Base-by-base conservation (phyloP, 441 rosid genomes). In the Populus hybrid region DNA sequence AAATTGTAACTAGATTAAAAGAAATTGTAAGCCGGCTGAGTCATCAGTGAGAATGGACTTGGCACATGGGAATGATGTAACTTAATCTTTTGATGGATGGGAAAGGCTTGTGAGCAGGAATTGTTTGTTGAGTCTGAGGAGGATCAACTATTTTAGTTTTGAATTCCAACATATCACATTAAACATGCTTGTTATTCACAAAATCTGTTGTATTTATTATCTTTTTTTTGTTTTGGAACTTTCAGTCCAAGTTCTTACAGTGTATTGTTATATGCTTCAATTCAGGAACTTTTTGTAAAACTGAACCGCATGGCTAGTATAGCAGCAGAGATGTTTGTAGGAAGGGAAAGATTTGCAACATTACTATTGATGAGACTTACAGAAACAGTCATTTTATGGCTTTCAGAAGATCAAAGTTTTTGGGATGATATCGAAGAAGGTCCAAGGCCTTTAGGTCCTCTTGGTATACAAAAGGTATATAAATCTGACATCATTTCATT, bases 341-440 rank as follows among this genome's bases (percentile, higher is more conserved):
- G 99, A 72, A 89, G 99, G 87, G 98, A 91, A 85, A 91, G 99
- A 76, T 93, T 97, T 82, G 97, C 98, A 21, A 94, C 95, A n/a
- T 81, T 89, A 79, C 86, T 97, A 71, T 83, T 97, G 87, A 94
- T 94, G 98, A 89, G 98, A 84, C 88, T 97, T 67, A 93, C 98
- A 38, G 99, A 97, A 86, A 94, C 98, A 46, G 93, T 94, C 78
- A 89, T 97, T 84, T 75, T 97, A 79, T 94, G 97, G 98, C 97
- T 97, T 53, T 94, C 97, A 2, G 93, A 90, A 73, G 99, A 97
- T 81, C 98, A 97, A 82, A 93, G 89, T 82, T 97, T 97, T 80
- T 97, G 99, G 99, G 98, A 92, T 83, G 98, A 97, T 79, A 91
- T 97, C 66, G 97, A 93, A 82, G 94, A 91, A 75, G 99, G 99